phyloP scores from a whole-genome alignment of 23 red algal species.

The Gracilariopsis chorda region DNA sequence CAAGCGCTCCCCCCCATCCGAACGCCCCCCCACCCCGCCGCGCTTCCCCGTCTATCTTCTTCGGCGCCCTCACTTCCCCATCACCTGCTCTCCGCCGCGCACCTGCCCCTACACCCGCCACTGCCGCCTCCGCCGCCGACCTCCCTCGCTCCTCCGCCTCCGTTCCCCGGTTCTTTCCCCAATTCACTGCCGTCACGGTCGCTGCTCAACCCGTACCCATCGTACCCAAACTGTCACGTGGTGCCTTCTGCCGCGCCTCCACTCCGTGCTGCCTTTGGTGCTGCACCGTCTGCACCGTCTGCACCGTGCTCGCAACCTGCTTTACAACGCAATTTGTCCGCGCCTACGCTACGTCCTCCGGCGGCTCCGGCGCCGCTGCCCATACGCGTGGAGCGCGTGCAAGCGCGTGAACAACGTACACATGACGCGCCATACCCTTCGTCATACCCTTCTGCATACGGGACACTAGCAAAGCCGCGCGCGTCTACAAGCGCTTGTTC shows the following conservation, averaged over 20 bases:
- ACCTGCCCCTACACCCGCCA: slow-evolving; percentile 3
- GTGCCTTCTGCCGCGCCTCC: background rate
- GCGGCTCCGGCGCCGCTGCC: background rate
- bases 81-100: background rate
- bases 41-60: background rate
- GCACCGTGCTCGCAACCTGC: background rate
- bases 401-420: background rate
- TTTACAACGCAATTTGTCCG: slow-evolving; percentile 18
- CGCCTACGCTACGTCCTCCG: slow-evolving; percentile 14
- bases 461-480: background rate
- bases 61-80: background rate
- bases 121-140: slow-evolving; percentile 5
- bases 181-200: background rate
- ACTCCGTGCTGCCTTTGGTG: background rate
- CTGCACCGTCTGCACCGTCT: background rate
- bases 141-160: background rate
- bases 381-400: background rate
- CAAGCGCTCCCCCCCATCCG: background rate
- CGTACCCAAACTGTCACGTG: background rate
- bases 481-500: background rate
- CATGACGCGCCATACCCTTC: background rate
- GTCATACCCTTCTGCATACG: background rate
- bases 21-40: background rate
- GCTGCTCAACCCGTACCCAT: background rate
- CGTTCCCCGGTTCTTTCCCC: background rate